Base-by-base conservation (phyloP, 192 early-diverging fungal genomes). In the Mortierella hygrophila region DNA sequence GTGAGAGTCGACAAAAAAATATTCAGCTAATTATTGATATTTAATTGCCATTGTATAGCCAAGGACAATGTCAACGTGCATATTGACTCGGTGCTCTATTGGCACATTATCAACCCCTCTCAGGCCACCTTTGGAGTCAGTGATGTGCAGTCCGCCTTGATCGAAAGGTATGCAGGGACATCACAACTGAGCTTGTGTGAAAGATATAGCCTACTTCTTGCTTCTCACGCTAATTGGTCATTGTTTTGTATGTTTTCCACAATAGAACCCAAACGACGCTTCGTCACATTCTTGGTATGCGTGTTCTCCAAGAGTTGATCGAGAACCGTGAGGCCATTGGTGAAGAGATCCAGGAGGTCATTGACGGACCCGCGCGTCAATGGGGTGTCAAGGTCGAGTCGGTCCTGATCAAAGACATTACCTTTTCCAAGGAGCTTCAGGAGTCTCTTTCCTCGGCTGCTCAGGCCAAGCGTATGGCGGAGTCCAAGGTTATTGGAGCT, bases 81-180 rank as follows among this genome's bases (percentile, higher is more conserved):
- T 6, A 97, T 99, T 74, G 97, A 97, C 85, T 93, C 94, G 13
- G 96, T 98, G 0, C 88, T 98, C 1, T 98, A 95, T 78, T 98
- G 96, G 96, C 92, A 97, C 70, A 83, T 95, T 57, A 88, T 92
- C 29, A 95, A 97, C 74, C 96, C 96, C 9, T 97, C 95, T 55
- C 91, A 95, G 76, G 93, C 96, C 10, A 90, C 91, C 23, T 99
- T 94, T 89, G 93, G 95, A 21, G 96, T 98, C 13, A 90, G 90
- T n/a, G 88, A 97, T 81, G 96, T 98, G n/a, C 81, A 77, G 29
- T 82, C 90, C 38, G 96, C 96, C 18, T 89, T 98, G 47, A 82
- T 93, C n/a, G 97, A 98, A 86, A 91, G 97, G 90, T 90, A 81
- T 70, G 44, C 23, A 26, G 18, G 3, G 4, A n/a, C 10, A 42